Evolutionary conservation across 75 land plant genomes (phyloP).

Genomic region (Chamaecyparis obtusa): DNA sequence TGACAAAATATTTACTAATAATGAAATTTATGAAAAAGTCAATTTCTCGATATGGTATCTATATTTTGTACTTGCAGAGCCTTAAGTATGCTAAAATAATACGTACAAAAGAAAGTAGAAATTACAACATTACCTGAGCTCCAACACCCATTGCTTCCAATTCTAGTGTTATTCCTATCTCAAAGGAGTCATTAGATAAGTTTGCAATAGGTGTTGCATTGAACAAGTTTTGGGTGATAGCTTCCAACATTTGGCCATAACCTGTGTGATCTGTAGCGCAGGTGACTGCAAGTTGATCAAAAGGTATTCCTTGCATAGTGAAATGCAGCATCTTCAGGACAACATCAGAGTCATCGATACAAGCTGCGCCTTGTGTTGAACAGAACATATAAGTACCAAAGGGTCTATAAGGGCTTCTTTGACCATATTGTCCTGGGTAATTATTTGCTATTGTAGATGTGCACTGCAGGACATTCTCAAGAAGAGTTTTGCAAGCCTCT

Average conservation of each 20-base stretch:
- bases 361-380: conserved; percentile 8
- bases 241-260: not conserved
- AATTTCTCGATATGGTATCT: no score
- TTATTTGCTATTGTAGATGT: conserved; percentile 1
- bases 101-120: not conserved
- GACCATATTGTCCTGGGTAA: not conserved
- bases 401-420: conserved; percentile 19
- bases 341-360: conserved; percentile 1
- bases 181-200: not conserved
- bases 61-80: no score
- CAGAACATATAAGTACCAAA: conserved; percentile 9
- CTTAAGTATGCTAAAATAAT: not conserved
- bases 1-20: no score
- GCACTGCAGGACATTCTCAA: not conserved
- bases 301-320: not conserved
- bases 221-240: not conserved
- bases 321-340: conserved; percentile 5
- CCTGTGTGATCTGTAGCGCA: not conserved
- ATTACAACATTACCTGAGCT: not conserved
- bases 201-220: not conserved
- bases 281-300: not conserved
- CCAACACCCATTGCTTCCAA: not conserved
- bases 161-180: not conserved
- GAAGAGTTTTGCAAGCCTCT: not conserved
- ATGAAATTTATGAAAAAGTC: no score